phyloP scores from a whole-genome alignment of 2,329 filamentous ascomycete genomes.

The Escovopsis sp. region DNA sequence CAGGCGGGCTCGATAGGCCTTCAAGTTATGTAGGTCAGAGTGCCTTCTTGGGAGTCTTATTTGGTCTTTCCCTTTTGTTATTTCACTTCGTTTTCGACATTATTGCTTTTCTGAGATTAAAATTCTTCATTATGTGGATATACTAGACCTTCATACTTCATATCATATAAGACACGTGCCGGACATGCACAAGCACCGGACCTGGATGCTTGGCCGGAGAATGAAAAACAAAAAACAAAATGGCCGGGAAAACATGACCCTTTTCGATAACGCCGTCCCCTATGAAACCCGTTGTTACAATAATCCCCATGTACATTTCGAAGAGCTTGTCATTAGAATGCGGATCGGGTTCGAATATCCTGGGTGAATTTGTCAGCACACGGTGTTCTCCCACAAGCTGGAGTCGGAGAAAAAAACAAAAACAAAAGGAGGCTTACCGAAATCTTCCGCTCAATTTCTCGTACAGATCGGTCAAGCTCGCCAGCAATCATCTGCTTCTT shows the following conservation, averaged over 20 bases:
- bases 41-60: neutral
- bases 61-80: neutral
- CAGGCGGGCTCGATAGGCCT: constrained; percentile 17
- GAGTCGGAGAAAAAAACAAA: neutral
- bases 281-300: constrained; percentile 15
- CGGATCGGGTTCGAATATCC: constrained; percentile 45
- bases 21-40: neutral
- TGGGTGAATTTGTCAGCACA: constrained; percentile 16
- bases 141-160: constrained; percentile 17
- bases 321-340: constrained; percentile 30
- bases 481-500: constrained; percentile 92
- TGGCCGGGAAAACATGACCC: constrained; percentile 11
- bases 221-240: constrained; percentile 1
- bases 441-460: constrained; percentile 94
- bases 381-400: neutral
- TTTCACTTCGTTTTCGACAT: no score
- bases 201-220: constrained; percentile 12
- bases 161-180: constrained; percentile 5
- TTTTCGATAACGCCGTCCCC: constrained; percentile 17
- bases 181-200: constrained; percentile 10
- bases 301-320: constrained; percentile 2
- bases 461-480: constrained; percentile 77
- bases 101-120: no score
- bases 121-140: constrained; percentile 5
- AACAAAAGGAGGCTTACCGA: constrained; percentile 32